Conservation (phyloP, 2,329 filamentous ascomycete genomes). For the Dactylonectria estremocensis region DNA sequence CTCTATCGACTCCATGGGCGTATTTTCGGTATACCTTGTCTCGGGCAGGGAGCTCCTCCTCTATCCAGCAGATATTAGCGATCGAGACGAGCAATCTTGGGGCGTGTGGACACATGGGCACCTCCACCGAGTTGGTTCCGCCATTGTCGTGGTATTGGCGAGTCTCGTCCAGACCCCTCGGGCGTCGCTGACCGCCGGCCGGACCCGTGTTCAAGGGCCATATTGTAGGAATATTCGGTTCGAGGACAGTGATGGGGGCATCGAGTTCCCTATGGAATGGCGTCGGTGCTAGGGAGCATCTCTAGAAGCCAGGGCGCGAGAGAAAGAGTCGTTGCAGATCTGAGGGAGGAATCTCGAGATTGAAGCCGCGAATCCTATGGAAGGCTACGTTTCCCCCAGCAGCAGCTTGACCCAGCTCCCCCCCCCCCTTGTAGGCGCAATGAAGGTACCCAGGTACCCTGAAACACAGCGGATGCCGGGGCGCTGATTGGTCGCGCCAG, state of each 20-base stretch:
- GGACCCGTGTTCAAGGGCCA: conserved; percentile 75
- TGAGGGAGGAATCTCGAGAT: conserved; percentile 36
- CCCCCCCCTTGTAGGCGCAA: conserved; percentile 35
- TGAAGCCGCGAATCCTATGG: conserved; percentile 40
- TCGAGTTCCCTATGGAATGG: conserved; percentile 35
- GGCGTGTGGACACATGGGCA: conserved; percentile 59
- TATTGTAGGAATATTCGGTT: conserved; percentile 55
- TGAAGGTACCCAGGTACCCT: conserved; percentile 31
- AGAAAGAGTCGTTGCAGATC: conserved; percentile 27
- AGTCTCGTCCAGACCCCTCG: conserved; percentile 86
- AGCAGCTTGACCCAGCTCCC: conserved; percentile 31
- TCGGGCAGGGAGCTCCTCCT: conserved; percentile 72
- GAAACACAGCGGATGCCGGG: conserved; percentile 21
- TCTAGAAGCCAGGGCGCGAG: conserved; percentile 27
- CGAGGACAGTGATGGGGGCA: conserved; percentile 40
- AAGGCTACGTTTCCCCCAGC: conserved; percentile 49
- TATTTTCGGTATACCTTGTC: conserved; percentile 88
- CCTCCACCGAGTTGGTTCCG: conserved; percentile 84
- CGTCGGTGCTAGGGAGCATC: conserved; percentile 37
- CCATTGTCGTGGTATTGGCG: conserved; percentile 82
- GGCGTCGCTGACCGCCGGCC: conserved; percentile 78
- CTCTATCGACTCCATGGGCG: conserved; percentile 88
- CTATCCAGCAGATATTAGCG: conserved; percentile 51
- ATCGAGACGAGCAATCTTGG: background rate
- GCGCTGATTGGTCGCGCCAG: conserved; percentile 44